phyloP scores from a whole-genome alignment of 2,329 filamentous ascomycete species.

The Chaetomium sp. region DNA sequence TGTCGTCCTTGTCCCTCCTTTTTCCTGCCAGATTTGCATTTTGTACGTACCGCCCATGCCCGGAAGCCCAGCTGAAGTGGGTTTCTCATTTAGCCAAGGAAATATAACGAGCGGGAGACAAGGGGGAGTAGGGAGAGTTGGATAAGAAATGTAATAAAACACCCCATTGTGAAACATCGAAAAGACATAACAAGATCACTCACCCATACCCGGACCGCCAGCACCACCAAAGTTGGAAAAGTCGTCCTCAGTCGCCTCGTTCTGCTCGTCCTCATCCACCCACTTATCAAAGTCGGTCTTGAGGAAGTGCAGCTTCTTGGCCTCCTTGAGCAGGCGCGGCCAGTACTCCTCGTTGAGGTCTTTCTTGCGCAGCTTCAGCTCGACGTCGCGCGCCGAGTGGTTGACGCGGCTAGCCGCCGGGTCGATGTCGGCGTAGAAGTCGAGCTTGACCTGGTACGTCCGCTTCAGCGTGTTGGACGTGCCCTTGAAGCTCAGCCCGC shows the following conservation, averaged over 20 bases:
- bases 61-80: slow-evolving; percentile 45
- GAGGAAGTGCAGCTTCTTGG: slow-evolving; percentile 85
- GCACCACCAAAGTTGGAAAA: slow-evolving; percentile 53
- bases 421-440: slow-evolving; percentile 90
- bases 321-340: slow-evolving; percentile 88
- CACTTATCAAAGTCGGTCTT: slow-evolving; percentile 99
- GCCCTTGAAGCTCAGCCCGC: slow-evolving; percentile 72
- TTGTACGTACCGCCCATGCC: slow-evolving; percentile 26
- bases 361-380: slow-evolving; percentile 95
- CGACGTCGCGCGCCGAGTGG: slow-evolving; percentile 82
- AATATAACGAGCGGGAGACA: not conserved
- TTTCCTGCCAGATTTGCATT: not conserved
- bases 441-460: slow-evolving; percentile 78
- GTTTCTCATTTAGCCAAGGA: slow-evolving; percentile 20
- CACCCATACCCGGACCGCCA: slow-evolving; percentile 44
- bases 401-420: slow-evolving; percentile 73
- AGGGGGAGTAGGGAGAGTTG: not conserved
- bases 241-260: slow-evolving; percentile 80
- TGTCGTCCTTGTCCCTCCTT: not conserved
- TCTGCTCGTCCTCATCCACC: slow-evolving; percentile 98
- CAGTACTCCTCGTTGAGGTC: slow-evolving; percentile 91
- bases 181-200: slow-evolving; percentile 27
- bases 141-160: too few relatives aligned
- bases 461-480: slow-evolving; percentile 77
- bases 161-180: not conserved